These are phyloP conservation scores for Populus ilicifolia DNA, from an alignment of 345 rosid species.

Conservation along the genomic window DNA sequence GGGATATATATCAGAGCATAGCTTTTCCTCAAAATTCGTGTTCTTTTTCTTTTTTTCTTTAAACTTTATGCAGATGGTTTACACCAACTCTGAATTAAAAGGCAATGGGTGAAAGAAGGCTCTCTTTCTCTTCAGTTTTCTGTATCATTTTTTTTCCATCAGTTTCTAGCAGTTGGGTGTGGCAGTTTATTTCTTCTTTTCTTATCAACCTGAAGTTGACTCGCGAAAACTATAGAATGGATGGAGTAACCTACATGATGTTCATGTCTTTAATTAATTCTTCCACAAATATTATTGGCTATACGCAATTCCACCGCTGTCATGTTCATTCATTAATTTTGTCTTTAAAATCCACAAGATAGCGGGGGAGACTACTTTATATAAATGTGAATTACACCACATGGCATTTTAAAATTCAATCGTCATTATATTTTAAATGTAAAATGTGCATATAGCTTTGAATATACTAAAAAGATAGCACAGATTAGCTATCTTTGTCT, in stretches of 20 bases:
- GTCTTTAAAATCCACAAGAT: not conserved
- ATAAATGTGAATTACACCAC: not conserved
- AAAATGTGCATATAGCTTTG: not conserved
- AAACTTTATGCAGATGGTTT: not conserved
- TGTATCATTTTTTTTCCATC: slow-evolving; percentile 33
- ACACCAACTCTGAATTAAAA: not conserved
- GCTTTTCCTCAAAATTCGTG: not conserved
- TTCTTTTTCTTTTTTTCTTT: not conserved
- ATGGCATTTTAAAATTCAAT: not conserved
- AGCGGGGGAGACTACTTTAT: not conserved
- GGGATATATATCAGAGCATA: slow-evolving; percentile 12
- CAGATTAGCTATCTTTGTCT: not conserved
- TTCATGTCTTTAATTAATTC: not conserved
- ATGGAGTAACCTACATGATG: slow-evolving; percentile 25
- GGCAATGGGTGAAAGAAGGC: not conserved
- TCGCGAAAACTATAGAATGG: slow-evolving; percentile 23
- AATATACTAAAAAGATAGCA: not conserved
- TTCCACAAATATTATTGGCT: not conserved
- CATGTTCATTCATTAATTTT: not conserved
- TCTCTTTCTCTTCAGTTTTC: slow-evolving; percentile 4
- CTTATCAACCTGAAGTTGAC: slow-evolving; percentile 30
- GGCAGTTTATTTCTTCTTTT: slow-evolving; percentile 20
- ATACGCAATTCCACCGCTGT: not conserved
- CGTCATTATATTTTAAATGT: not conserved
- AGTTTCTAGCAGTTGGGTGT: slow-evolving; percentile 35